Percentiles rank a stretch among this genome's conserved stretches.
Conservation (phyloP, 768 basidiomycete species). For the Russula dissimulans region DNA sequence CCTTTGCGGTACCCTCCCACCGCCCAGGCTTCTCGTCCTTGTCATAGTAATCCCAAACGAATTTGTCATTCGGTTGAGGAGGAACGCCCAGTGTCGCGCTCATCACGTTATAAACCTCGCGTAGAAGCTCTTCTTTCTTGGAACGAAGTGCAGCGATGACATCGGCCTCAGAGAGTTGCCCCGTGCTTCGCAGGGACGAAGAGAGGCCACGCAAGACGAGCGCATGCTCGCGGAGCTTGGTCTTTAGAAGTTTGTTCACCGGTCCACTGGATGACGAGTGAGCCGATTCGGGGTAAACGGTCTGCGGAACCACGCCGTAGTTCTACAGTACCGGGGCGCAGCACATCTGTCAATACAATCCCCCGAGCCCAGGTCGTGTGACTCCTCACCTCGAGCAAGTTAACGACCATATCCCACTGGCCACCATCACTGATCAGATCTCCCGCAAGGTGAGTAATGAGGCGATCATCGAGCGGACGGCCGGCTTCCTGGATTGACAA, state of each 20-base stretch:
- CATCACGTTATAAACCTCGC: constrained; percentile 77
- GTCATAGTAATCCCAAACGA: constrained; percentile 87
- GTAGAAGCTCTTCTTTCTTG: constrained; percentile 79
- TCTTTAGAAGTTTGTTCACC: constrained; percentile 73
- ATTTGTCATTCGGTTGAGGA: constrained; percentile 57
- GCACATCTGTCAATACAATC: not conserved
- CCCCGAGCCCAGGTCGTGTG: not conserved
- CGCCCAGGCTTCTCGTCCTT: constrained; percentile 61
- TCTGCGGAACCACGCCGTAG: constrained; percentile 83
- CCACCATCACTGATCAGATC: constrained; percentile 88
- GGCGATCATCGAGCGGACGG: constrained; percentile 70
- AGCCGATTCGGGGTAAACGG: constrained; percentile 73
- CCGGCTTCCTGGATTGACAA: constrained; percentile 74
- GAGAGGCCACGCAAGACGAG: constrained; percentile 65
- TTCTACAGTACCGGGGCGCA: constrained; percentile 29
- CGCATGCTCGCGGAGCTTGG: constrained; percentile 86
- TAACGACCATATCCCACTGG: constrained; percentile 89
- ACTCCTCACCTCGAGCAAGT: constrained; percentile 45
- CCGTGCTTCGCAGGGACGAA: constrained; percentile 41
- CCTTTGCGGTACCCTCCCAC: constrained; percentile 74
- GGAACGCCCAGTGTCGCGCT: constrained; percentile 82
- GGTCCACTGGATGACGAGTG: constrained; percentile 69
- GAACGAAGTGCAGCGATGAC: constrained; percentile 51
- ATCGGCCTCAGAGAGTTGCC: constrained; percentile 36
- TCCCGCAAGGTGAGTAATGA: constrained; percentile 64